Base-by-base conservation (phyloP, 306 rosid species). In the Begonia peltatifolia region DNA sequence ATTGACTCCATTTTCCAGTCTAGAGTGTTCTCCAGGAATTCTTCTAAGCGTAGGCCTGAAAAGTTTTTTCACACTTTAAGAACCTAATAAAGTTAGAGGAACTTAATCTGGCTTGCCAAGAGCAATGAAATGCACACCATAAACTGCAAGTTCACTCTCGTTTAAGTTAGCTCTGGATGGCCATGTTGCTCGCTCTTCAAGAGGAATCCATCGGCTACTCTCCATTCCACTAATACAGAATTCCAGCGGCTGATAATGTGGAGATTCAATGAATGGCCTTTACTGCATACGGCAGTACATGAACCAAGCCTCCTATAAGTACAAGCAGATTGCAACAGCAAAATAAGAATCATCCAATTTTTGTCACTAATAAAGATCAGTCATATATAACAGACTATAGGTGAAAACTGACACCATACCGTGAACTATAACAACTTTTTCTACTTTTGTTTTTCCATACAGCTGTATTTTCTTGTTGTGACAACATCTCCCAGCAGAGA, bases 401-500 rank as follows among this genome's bases (percentile, higher is more conserved):
- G 2, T 20, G 23, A 20, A 20, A 20, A 20, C 23, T 20, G 52
- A 54, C 59, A 20, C 52, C 68, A 58, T 87, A 83, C 96, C 94
- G 71, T 58, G 77, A 67, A 55, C 63, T 63, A 57, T 80, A 87
- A 65, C 96, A 87, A 47, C 54, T 71, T 54, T 5, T 79, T 64
- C 68, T 64, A 60, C 73, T 81, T 9, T 85, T 83, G 71, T 87
- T 87, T 74, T 74, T 83, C 96, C 96, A 87, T 52, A 87, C 71
- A 0, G 83, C 84, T 55, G 94, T 87, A 74, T 79, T 90, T 54
- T 83, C 96, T 63, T 87, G 96, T 68, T 81, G 90, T 41, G 90
- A 70, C 68, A 83, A n/a, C 12, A 44, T 11, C 12, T n/a, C 14
- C 48, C 48, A 44, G 14, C 48, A 44, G 48, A 44, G 86, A 69